These are phyloP conservation scores for Fusarium lateritium DNA, from an alignment of 2,329 filamentous ascomycete species.

Conservation along the genomic window DNA sequence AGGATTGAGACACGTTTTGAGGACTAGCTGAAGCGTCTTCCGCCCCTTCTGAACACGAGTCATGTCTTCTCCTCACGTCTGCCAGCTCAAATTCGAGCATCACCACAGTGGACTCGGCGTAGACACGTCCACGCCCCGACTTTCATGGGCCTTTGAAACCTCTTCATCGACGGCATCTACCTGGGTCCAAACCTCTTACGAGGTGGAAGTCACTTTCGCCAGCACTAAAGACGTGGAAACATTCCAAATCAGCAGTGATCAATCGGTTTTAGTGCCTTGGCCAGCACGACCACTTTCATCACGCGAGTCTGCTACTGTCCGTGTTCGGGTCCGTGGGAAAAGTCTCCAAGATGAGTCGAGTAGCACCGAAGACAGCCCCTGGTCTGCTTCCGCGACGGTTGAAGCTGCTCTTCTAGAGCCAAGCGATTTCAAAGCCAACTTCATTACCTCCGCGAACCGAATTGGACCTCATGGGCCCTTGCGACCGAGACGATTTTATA, in stretches of 20 bases:
- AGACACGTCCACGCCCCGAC: not conserved
- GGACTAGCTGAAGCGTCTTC: too few species aligned
- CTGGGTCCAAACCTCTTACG: constrained; percentile 11
- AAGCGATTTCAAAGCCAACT: constrained; percentile 10
- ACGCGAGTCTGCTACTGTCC: not conserved
- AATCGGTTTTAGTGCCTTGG: constrained; percentile 11
- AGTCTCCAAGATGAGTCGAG: too few species aligned
- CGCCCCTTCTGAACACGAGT: too few species aligned
- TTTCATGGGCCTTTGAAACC: constrained; percentile 1
- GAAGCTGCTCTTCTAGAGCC: constrained; percentile 5
- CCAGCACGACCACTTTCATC: constrained; percentile 4
- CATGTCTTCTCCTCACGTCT: too few species aligned
- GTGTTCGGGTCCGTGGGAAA: not conserved
- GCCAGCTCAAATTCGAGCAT: constrained; percentile 3
- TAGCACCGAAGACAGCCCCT: not conserved
- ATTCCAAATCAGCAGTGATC: not conserved
- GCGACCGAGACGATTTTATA: constrained; percentile 9
- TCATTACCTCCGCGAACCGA: constrained; percentile 3
- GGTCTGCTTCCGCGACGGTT: not conserved
- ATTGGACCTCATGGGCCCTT: constrained; percentile 13
- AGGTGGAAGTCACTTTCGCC: not conserved
- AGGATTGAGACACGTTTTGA: too few species aligned
- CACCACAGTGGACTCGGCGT: constrained; percentile 1
- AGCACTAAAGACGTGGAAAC: not conserved
- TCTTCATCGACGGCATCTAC: not conserved